Evolutionary conservation across 768 basidiomycete genomes (phyloP), one percentile per base, ranked within the genome.

Genomic region (Agaricus subrufescens): DNA sequence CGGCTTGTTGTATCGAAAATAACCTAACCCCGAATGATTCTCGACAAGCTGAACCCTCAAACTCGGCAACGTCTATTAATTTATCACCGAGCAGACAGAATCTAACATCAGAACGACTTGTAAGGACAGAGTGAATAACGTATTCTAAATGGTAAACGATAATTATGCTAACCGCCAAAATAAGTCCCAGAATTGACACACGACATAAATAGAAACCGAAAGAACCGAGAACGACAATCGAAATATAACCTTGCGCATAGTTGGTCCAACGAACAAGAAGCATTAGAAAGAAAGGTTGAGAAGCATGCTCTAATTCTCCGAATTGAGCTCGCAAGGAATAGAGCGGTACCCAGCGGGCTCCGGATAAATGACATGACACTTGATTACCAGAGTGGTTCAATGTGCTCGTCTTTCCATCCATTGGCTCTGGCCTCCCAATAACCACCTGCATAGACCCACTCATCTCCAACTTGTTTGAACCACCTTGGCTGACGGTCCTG

Each of bases 361-460:
- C 7, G 34, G 34, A 34, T 34, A 34, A 6, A 34, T 34, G 34
- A 11, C 7, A 11, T 6, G 34, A 11, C 11, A 11, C 34, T 5
- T 15, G n/a, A 42, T 83, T 73, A 91, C 89, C 89, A 91, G 39
- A 91, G 73, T 10, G 83, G 70, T 54, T 75, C 70, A 45, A 81
- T 67, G 5, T 66, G 55, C 10, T 69, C 68, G 46, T 70, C 75
- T 62, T 81, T 83, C 89, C 88, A 92, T 42, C 82, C 79, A 46
- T 71, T 75, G 50, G 76, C 74, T 61, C 87, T 78, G 34, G 80
- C 77, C 63, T 94, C 91, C 91, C 91, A 94, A 66, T 94, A 94
- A 14, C 86, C 89, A 39, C 92, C 91, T 23, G 62, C 67, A 64
- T 92, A 94, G 45, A 76, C 66, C 89, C 89, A 94, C 58, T 89